These are phyloP conservation scores for Elasticomyces elasticus DNA, from an alignment of 495 filamentous ascomycete genomes.

Conservation along the genomic window DNA sequence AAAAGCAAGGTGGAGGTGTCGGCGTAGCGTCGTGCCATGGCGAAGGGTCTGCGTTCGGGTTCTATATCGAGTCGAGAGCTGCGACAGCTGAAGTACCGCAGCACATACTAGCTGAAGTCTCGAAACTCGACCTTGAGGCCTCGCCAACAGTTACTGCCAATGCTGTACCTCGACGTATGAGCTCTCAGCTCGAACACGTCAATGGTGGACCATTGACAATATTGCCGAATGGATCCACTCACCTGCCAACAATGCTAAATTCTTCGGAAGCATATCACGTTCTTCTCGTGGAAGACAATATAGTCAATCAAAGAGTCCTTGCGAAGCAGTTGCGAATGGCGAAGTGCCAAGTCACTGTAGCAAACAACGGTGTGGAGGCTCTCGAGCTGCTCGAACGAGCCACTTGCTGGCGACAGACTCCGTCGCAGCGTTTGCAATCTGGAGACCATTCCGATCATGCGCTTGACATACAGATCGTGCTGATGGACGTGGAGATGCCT, in stretches of 20 bases:
- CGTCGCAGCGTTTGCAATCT: neutral
- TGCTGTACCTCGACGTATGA: too few species aligned
- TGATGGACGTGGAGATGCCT: conserved; percentile 29
- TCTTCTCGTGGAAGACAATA: conserved; percentile 22
- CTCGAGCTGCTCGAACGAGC: conserved; percentile 11
- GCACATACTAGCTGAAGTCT: neutral
- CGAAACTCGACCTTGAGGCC: neutral
- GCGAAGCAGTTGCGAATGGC: conserved; percentile 12
- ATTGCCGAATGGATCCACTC: too few species aligned
- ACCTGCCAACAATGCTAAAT: neutral
- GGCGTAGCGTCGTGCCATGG: conserved; percentile 19
- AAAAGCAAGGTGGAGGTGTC: conserved; percentile 22
- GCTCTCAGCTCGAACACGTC: too few species aligned
- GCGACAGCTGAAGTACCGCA: neutral
- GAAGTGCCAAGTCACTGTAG: conserved; percentile 11
- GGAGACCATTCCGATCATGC: neutral
- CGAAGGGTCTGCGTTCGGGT: conserved; percentile 17
- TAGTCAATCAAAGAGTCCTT: conserved; percentile 22
- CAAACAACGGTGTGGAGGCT: conserved; percentile 20
- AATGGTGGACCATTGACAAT: too few species aligned
- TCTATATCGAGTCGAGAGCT: conserved; percentile 19
- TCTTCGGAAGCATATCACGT: conserved; percentile 3
- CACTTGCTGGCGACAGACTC: too few species aligned
- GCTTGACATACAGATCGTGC: conserved; percentile 1
- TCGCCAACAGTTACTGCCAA: neutral